Conservation (phyloP, 2,329 filamentous ascomycete species). For the Colletotrichum chrysophilum region DNA sequence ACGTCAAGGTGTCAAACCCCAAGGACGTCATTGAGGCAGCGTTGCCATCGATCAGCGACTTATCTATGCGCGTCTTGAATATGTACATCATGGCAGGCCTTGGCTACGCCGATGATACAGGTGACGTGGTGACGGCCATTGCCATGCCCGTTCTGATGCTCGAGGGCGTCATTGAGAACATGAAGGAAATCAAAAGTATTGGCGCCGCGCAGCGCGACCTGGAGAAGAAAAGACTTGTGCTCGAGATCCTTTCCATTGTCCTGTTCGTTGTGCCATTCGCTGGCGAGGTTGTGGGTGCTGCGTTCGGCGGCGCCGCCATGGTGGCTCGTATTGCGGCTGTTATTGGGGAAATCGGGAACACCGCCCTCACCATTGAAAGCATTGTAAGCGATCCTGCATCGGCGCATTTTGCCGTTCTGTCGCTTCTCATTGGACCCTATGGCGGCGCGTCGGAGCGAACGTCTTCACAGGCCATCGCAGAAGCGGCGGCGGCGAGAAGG, state of each 20-base stretch:
- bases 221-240: too few relatives aligned
- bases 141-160: not conserved
- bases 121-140: not conserved
- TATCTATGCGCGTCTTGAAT: not conserved
- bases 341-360: not conserved
- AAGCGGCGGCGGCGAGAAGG: not conserved
- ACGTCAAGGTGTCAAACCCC: not conserved
- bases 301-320: not conserved
- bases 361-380: not conserved
- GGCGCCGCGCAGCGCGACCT: not conserved
- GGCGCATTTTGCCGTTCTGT: not conserved
- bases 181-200: not conserved
- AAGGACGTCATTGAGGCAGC: not conserved
- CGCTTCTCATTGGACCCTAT: not conserved
- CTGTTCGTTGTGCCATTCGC: not conserved
- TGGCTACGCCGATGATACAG: accelerated
- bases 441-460: not conserved
- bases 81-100: not conserved
- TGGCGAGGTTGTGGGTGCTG: not conserved
- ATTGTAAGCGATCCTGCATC: not conserved
- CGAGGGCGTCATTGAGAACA: not conserved
- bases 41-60: not conserved
- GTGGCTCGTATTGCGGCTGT: not conserved
- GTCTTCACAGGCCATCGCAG: not conserved
- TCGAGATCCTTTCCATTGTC: not conserved